Percentiles rank a stretch among this genome's conserved stretches.
phyloP scores from a whole-genome alignment of 495 filamentous ascomycete species.

The Penicillium macrosclerotiorum region DNA sequence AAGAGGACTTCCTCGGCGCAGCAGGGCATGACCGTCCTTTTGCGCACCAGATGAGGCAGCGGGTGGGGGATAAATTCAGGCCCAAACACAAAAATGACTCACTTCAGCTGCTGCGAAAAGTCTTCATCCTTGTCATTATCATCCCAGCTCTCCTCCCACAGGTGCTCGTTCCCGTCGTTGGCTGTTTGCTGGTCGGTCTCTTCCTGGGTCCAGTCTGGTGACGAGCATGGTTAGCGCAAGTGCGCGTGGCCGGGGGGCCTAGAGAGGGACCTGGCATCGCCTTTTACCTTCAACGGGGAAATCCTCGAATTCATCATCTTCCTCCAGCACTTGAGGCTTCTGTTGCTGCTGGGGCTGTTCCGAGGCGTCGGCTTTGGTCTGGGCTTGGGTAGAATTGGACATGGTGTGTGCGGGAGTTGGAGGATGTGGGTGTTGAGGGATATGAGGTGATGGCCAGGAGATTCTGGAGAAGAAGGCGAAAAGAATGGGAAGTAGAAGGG shows the following conservation, averaged over 20 bases:
- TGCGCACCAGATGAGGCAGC: too few relatives aligned
- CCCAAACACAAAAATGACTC: constrained; percentile 38
- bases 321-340: constrained; percentile 72
- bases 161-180: constrained; percentile 63
- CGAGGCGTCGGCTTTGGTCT: constrained; percentile 37
- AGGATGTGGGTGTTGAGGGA: constrained; percentile 27
- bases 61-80: too few relatives aligned
- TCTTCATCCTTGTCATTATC: constrained; percentile 97
- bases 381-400: constrained; percentile 40
- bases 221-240: constrained; percentile 3
- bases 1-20: too few relatives aligned
- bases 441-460: not conserved
- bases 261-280: too few relatives aligned
- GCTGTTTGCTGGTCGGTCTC: constrained; percentile 70
- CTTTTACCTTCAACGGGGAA: constrained; percentile 97
- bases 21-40: too few relatives aligned
- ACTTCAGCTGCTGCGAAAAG: constrained; percentile 95
- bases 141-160: constrained; percentile 99
- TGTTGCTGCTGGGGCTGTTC: constrained; percentile 49
- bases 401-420: constrained; percentile 27
- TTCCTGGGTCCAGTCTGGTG: constrained; percentile 80
- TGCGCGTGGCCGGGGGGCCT: too few relatives aligned
- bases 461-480: not conserved
- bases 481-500: not conserved
- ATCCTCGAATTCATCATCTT: constrained; percentile 99